Conservation (phyloP, 2,329 filamentous ascomycete species). For the Tympanopsis confertula region DNA sequence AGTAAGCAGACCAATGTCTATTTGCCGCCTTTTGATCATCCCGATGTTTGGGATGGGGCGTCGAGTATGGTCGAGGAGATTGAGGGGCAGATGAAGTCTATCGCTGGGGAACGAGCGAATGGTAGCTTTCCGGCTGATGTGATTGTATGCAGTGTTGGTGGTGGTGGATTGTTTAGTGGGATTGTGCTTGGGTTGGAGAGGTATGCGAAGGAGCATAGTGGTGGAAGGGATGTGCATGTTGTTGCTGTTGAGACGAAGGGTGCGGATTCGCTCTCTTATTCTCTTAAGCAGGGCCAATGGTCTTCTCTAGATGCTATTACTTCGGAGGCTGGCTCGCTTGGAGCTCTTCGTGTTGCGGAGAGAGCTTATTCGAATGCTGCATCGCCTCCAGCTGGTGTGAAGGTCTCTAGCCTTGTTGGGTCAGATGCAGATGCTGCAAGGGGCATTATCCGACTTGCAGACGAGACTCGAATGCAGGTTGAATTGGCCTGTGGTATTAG, state of each 20-base stretch:
- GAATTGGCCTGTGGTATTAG: conserved; percentile 12
- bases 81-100: too few relatives aligned
- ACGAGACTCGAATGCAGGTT: conserved; percentile 1
- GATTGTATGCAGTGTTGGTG: too few relatives aligned
- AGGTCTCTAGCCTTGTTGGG: neutral
- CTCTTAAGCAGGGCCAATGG: neutral
- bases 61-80: too few relatives aligned
- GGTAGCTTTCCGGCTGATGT: too few relatives aligned
- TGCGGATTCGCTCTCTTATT: neutral
- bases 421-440: neutral
- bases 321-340: neutral
- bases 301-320: neutral
- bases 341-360: neutral
- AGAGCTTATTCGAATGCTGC: neutral
- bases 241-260: neutral
- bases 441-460: neutral
- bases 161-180: too few relatives aligned
- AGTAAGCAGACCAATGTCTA: too few relatives aligned
- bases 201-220: too few relatives aligned
- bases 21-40: too few relatives aligned
- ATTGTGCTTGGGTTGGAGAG: too few relatives aligned
- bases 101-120: too few relatives aligned
- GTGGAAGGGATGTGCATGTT: neutral
- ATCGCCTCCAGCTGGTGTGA: neutral
- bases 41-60: too few relatives aligned